phyloP scores from a whole-genome alignment of 208 protist genomes.

The Trypanosoma rangeli region DNA sequence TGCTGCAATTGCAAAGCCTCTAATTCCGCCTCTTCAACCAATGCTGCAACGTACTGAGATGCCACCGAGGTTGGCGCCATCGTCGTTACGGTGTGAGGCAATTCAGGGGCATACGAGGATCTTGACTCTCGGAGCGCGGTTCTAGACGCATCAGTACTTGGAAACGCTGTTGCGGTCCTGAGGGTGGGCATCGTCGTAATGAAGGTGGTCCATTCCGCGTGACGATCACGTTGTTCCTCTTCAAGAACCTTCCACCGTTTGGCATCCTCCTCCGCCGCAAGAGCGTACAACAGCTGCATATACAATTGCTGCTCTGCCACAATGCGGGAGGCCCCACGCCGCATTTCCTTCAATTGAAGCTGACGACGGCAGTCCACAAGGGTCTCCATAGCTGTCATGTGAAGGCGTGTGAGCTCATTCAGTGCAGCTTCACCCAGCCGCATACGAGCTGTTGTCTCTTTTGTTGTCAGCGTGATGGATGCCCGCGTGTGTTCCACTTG shows the following conservation, averaged over 20 bases:
- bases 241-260: conserved; percentile 9
- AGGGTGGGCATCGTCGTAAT: background rate
- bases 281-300: conserved; percentile 1
- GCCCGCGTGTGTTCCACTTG: conserved; percentile 2
- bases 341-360: conserved; percentile 5
- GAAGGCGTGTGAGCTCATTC: conserved; percentile 4
- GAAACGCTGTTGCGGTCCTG: background rate
- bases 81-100: background rate
- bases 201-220: conserved; percentile 7
- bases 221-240: background rate
- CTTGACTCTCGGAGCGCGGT: background rate
- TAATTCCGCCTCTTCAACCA: conserved; percentile 20
- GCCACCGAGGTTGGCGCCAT: background rate
- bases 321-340: background rate
- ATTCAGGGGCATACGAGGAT: conserved; percentile 4
- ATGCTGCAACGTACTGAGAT: background rate
- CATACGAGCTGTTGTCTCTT: conserved; percentile 8
- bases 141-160: background rate
- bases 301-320: background rate
- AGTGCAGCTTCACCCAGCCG: background rate
- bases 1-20: conserved; percentile 4
- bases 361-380: conserved; percentile 1
- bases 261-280: conserved; percentile 6
- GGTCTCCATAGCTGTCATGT: background rate
- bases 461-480: background rate